A percentile compares a stretch with the other conserved stretches of the same genome.
These are phyloP conservation scores for Trichosporon sp. DNA, from an alignment of 1,284 basidiomycete species.

Conservation along the genomic window DNA sequence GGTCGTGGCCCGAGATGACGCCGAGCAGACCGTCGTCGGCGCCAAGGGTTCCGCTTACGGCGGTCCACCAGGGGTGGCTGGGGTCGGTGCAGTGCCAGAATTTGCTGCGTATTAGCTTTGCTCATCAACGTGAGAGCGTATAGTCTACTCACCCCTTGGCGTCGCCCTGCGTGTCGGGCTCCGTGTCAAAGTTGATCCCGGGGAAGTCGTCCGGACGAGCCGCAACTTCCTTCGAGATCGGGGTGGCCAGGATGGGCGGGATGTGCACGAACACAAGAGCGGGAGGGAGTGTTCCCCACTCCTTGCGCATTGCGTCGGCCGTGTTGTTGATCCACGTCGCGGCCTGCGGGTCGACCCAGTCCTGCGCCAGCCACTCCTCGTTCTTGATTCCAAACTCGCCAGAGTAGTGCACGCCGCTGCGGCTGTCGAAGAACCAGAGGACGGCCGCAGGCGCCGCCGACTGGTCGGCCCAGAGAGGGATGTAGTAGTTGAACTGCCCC, in stretches of 20 bases:
- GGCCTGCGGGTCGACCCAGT: constrained; percentile 35
- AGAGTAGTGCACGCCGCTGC: constrained; percentile 29
- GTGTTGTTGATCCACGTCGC: constrained; percentile 25
- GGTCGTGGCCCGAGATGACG: constrained; percentile 37
- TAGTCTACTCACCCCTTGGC: constrained; percentile 8
- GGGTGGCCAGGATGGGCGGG: constrained; percentile 19
- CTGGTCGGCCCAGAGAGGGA: constrained; percentile 32
- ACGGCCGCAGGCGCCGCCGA: constrained; percentile 26
- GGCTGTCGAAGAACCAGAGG: constrained; percentile 38
- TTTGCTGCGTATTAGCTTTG: background rate
- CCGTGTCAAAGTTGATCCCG: constrained; percentile 26
- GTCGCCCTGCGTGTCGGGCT: constrained; percentile 17
- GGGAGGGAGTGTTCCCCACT: constrained; percentile 31
- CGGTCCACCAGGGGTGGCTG: constrained; percentile 27
- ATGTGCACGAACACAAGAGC: constrained; percentile 36
- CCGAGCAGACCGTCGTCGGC: constrained; percentile 25
- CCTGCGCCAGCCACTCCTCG: constrained; percentile 27
- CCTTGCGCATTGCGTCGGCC: background rate
- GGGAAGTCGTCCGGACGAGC: constrained; percentile 17
- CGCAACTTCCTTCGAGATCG: background rate
- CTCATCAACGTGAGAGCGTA: background rate
- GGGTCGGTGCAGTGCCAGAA: constrained; percentile 14
- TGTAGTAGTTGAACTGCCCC: constrained; percentile 35
- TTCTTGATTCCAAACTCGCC: constrained; percentile 21
- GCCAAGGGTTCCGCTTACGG: constrained; percentile 18